A percentile compares a stretch with the other conserved stretches of the same genome.
Conservation (phyloP, 192 early-diverging fungal species). For the Paraglomus brasilianum region DNA sequence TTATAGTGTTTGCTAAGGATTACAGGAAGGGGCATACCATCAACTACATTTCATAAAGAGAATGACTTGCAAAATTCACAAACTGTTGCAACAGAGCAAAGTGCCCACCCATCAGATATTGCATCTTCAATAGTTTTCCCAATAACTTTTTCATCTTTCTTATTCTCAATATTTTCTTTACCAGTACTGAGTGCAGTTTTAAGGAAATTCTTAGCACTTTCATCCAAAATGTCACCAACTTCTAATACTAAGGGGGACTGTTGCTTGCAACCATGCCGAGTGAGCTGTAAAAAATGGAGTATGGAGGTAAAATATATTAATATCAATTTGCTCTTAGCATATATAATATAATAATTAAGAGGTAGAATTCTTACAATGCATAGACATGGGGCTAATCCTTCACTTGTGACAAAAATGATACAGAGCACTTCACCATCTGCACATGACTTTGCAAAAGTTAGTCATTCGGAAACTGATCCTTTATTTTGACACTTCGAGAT, state of each 20-base stretch:
- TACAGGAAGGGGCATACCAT: too few species aligned
- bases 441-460: slow-evolving; percentile 20
- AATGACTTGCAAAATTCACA: too few species aligned
- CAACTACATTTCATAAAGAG: too few species aligned
- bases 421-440: neutral
- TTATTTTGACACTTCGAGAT: too few species aligned
- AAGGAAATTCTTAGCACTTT: slow-evolving; percentile 13
- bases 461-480: too few species aligned
- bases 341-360: slow-evolving; percentile 22
- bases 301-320: slow-evolving; percentile 14
- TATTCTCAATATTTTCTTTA: too few species aligned
- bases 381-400: slow-evolving; percentile 18
- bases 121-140: slow-evolving; percentile 5
- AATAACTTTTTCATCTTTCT: slow-evolving; percentile 1
- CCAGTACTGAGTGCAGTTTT: too few species aligned
- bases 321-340: neutral
- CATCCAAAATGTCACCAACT: slow-evolving; percentile 24
- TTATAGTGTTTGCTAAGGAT: too few species aligned
- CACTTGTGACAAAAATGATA: slow-evolving; percentile 23
- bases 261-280: slow-evolving; percentile 24
- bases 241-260: too few species aligned
- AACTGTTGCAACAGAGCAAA: neutral
- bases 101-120: slow-evolving; percentile 9
- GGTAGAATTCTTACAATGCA: slow-evolving; percentile 21
- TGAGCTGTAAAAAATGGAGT: slow-evolving; percentile 22